Evolutionary conservation across 495 filamentous ascomycete species (phyloP).

Genomic region (Aspergillus diversus): DNA sequence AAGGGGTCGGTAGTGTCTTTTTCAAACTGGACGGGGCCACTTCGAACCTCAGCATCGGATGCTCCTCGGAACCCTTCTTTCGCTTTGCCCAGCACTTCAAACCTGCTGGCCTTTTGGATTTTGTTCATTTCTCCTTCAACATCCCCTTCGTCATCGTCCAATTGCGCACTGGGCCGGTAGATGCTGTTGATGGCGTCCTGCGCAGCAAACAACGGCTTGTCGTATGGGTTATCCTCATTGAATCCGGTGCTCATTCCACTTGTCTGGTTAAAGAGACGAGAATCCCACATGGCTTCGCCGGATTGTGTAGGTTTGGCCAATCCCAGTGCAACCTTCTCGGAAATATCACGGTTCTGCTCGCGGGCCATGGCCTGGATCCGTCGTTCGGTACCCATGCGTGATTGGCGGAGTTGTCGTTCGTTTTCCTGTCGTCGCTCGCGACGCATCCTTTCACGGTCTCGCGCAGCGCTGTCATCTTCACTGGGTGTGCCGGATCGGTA

Average conservation of each 20-base stretch:
- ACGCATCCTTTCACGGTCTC: slow-evolving; percentile 77
- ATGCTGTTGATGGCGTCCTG: slow-evolving; percentile 96
- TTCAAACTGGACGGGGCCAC: slow-evolving; percentile 97
- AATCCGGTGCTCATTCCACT: slow-evolving; percentile 87
- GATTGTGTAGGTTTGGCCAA: slow-evolving; percentile 92
- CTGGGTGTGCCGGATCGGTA: slow-evolving; percentile 58
- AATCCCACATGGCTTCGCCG: slow-evolving; percentile 94
- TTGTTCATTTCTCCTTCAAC: slow-evolving; percentile 81
- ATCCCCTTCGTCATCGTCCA: slow-evolving; percentile 77
- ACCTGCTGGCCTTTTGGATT: slow-evolving; percentile 80
- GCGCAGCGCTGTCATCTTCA: slow-evolving; percentile 67
- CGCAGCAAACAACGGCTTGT: slow-evolving; percentile 95
- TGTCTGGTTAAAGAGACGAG: slow-evolving; percentile 90
- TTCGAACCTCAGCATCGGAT: slow-evolving; percentile 80
- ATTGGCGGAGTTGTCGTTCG: slow-evolving; percentile 89
- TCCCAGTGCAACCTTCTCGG: slow-evolving; percentile 94
- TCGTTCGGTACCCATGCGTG: slow-evolving; percentile 92
- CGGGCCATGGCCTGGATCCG: slow-evolving; percentile 88
- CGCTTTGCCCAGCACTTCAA: slow-evolving; percentile 85
- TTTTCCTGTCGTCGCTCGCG: slow-evolving; percentile 78
- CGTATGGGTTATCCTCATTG: slow-evolving; percentile 98
- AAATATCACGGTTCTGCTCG: slow-evolving; percentile 96
- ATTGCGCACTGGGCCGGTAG: slow-evolving; percentile 76
- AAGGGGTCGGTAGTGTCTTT: slow-evolving; percentile 89
- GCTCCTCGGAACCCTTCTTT: slow-evolving; percentile 87